phyloP scores from a whole-genome alignment of 1,284 basidiomycete species.

The Pseudozyma sp. region DNA sequence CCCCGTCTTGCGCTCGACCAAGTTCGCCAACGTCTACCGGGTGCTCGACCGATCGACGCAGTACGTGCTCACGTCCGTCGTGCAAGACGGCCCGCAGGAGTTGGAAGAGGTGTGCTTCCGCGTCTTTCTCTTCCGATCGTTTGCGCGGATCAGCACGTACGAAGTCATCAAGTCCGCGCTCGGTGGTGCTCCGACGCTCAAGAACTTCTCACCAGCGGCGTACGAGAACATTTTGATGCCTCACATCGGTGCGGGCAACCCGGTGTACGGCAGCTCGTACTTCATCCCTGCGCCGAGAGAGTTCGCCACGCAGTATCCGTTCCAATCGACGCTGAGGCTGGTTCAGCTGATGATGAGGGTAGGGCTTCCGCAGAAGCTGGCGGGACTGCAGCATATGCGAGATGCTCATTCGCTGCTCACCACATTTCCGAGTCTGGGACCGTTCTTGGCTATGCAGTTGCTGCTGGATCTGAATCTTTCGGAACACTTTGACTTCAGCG shows the following conservation, averaged over 20 bases:
- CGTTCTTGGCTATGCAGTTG: constrained; percentile 72
- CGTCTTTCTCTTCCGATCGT: constrained; percentile 75
- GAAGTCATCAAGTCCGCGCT: constrained; percentile 72
- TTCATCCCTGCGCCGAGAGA: constrained; percentile 74
- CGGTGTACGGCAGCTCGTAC: constrained; percentile 76
- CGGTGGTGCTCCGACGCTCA: constrained; percentile 73
- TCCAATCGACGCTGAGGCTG: constrained; percentile 74
- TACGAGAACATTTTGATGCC: constrained; percentile 73
- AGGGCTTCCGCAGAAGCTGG: constrained; percentile 71
- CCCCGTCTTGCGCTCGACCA: constrained; percentile 71
- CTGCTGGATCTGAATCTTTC: constrained; percentile 72
- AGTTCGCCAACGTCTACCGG: constrained; percentile 77
- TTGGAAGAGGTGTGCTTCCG: constrained; percentile 75
- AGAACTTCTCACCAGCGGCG: constrained; percentile 71
- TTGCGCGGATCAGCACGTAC: constrained; percentile 76
- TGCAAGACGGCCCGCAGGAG: constrained; percentile 75
- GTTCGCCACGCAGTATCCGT: constrained; percentile 71
- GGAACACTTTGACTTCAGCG: constrained; percentile 73
- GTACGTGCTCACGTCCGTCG: constrained; percentile 74
- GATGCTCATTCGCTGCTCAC: constrained; percentile 74
- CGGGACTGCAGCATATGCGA: constrained; percentile 71
- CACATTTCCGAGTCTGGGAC: constrained; percentile 75
- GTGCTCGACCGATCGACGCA: constrained; percentile 75
- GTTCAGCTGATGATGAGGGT: constrained; percentile 74
- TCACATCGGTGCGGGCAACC: constrained; percentile 68